These are phyloP conservation scores for Citropsis articulata DNA, from an alignment of 345 rosid genomes.

Conservation along the genomic window DNA sequence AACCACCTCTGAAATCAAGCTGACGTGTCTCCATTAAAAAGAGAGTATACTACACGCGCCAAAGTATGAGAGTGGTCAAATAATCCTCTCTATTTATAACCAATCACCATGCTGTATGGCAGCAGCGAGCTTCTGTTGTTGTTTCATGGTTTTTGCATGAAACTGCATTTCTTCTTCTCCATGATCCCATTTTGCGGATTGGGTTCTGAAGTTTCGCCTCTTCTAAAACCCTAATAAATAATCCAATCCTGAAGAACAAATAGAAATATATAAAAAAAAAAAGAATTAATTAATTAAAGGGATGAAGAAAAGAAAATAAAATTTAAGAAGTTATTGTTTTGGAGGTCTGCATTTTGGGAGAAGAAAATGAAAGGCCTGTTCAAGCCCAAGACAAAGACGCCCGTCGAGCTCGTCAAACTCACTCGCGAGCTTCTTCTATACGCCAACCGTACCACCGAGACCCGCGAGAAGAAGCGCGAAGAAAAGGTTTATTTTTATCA, in stretches of 20 bases:
- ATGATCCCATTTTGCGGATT: not conserved
- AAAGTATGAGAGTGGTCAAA: not conserved
- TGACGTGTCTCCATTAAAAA: not conserved
- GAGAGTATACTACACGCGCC: not conserved
- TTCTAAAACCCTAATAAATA: not conserved
- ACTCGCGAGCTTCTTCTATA: conserved; percentile 40
- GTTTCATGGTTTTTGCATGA: not conserved
- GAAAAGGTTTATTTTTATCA: conserved; percentile 32
- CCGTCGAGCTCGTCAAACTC: conserved; percentile 38
- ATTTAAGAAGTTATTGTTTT: not conserved
- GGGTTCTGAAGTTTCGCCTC: not conserved
- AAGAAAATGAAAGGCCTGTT: conserved; percentile 44
- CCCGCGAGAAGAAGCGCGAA: conserved; percentile 41
- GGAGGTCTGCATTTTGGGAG: not conserved
- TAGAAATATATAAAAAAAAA: not conserved
- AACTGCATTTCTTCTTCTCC: not conserved
- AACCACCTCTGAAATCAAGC: too few species aligned
- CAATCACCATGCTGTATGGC: not conserved
- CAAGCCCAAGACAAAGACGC: conserved; percentile 45
- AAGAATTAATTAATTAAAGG: not conserved
- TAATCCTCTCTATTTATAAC: not conserved
- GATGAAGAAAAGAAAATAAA: not conserved
- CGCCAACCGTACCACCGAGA: conserved; percentile 15
- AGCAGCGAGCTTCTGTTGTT: not conserved
- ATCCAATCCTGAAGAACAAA: not conserved